Conservation (phyloP, 257 asterid genomes). For the Cynanchum wilfordii region DNA sequence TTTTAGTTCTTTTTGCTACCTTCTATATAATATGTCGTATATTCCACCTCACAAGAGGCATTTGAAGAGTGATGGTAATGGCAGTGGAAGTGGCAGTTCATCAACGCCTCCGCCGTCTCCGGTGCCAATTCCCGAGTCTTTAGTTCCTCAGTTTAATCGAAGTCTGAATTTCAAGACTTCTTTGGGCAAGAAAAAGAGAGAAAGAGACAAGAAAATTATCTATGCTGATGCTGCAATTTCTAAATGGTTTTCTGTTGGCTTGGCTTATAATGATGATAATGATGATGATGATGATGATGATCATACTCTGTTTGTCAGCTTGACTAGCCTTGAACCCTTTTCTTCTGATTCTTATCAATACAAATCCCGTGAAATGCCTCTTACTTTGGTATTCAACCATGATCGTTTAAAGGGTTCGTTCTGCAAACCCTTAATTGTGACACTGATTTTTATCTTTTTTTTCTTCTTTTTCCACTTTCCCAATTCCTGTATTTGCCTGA, state of each 20-base stretch:
- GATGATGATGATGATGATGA: constrained; percentile 7
- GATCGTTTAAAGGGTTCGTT: constrained; percentile 24
- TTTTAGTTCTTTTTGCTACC: neutral
- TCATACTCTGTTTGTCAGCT: constrained; percentile 19
- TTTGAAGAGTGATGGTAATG: constrained; percentile 1
- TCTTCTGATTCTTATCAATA: constrained; percentile 20
- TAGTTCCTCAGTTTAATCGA: constrained; percentile 12
- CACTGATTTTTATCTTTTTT: neutral
- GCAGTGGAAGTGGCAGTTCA: neutral
- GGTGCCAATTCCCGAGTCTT: constrained; percentile 28
- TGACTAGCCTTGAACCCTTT: constrained; percentile 30
- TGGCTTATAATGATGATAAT: constrained; percentile 2
- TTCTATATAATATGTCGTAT: constrained; percentile 29
- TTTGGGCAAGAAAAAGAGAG: constrained; percentile 9
- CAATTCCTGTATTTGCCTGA: neutral
- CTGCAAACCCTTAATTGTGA: neutral
- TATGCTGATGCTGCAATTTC: constrained; percentile 26
- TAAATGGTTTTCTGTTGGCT: constrained; percentile 50
- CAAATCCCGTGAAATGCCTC: constrained; percentile 24
- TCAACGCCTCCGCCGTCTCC: constrained; percentile 22
- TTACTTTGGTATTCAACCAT: constrained; percentile 24
- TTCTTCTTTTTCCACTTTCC: too few species aligned
- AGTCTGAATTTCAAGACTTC: constrained; percentile 9
- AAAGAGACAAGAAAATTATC: constrained; percentile 3
- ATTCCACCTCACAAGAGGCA: constrained; percentile 49